A percentile compares a stretch with the other conserved stretches of the same genome.
Conservation (phyloP, 2,329 filamentous ascomycete species). For the Aspergillus calidoustus region DNA sequence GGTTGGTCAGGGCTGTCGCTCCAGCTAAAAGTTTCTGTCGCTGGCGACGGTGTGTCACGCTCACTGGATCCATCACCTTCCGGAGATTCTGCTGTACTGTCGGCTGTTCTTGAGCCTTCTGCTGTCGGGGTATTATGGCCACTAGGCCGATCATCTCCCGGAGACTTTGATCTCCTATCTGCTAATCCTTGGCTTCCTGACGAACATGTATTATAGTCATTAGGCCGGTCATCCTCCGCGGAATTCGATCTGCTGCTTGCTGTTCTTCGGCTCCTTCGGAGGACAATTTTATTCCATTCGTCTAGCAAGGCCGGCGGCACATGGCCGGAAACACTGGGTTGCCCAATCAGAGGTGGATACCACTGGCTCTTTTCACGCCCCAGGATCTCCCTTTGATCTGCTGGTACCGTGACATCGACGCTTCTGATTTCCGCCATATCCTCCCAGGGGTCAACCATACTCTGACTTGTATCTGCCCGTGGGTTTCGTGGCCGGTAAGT, state of each 20-base stretch:
- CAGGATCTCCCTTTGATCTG: slow-evolving; percentile 56
- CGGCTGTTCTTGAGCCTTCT: slow-evolving; percentile 11
- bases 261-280: slow-evolving; percentile 9
- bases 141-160: not conserved
- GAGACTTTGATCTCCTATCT: not conserved
- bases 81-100: too few relatives aligned
- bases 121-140: slow-evolving; percentile 16
- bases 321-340: slow-evolving; percentile 33
- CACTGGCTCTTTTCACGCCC: slow-evolving; percentile 42
- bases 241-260: not conserved
- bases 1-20: slow-evolving; percentile 16
- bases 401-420: slow-evolving; percentile 52
- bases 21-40: too few relatives aligned
- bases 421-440: slow-evolving; percentile 45
- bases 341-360: slow-evolving; percentile 41
- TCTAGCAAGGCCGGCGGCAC: slow-evolving; percentile 41
- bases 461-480: not conserved
- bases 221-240: not conserved
- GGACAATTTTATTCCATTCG: slow-evolving; percentile 42
- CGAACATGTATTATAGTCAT: not conserved
- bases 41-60: too few relatives aligned
- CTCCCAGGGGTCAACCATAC: slow-evolving; percentile 32
- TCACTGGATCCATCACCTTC: too few relatives aligned
- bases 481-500: not conserved
- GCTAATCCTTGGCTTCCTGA: slow-evolving; percentile 4